A percentile compares a stretch with the other conserved stretches of the same genome.
Conservation (phyloP, 192 early-diverging fungal genomes). For the Podila minutissima region DNA sequence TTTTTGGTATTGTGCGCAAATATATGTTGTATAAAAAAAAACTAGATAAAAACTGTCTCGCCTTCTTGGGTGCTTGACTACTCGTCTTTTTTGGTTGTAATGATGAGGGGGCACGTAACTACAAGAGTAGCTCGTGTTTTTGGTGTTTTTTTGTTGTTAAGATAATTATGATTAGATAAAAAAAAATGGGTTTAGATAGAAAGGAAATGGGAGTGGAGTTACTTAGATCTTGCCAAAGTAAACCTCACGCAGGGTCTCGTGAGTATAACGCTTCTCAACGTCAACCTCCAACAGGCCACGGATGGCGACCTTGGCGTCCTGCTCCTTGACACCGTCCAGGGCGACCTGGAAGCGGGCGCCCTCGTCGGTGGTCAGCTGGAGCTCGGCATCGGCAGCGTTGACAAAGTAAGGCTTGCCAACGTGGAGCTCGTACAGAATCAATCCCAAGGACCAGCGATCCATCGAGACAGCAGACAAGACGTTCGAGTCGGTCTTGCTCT, state of each 20-base stretch:
- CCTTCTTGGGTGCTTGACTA: no score
- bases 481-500: conserved; percentile 30
- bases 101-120: no score
- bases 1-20: no score
- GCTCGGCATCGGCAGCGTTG: conserved; percentile 26
- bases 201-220: background rate
- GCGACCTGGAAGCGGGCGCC: conserved; percentile 22
- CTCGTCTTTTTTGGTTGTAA: no score
- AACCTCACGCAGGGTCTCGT: conserved; percentile 45
- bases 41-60: no score
- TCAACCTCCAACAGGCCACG: conserved; percentile 43
- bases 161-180: no score
- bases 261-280: conserved; percentile 43
- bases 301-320: conserved; percentile 37
- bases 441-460: conserved; percentile 54
- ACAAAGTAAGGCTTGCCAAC: conserved; percentile 43
- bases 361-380: conserved; percentile 38
- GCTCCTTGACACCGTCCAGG: conserved; percentile 23
- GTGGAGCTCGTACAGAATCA: conserved; percentile 50
- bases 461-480: conserved; percentile 43
- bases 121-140: no score
- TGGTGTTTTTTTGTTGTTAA: no score
- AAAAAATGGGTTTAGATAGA: no score
- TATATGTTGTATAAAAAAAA: no score
- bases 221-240: conserved; percentile 29